Base-by-base conservation (phyloP, 2,329 filamentous ascomycete species). In the Ophiostoma sp. region DNA sequence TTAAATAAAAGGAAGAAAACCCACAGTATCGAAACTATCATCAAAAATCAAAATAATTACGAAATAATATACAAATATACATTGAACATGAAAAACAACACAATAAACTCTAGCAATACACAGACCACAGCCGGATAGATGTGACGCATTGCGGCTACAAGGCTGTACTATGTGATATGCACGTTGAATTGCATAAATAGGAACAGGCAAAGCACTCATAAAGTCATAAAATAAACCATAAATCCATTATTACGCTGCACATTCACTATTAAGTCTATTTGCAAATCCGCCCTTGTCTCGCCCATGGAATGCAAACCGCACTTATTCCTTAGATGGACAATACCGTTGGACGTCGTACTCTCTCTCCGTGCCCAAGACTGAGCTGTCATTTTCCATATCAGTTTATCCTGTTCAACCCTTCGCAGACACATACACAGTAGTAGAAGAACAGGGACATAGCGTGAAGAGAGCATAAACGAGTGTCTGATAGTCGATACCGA, bases 401-500 rank as follows among this genome's bases (percentile, higher is more conserved):
- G 1, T 31, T 31, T 31, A 31, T 31, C 27, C 27, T 31, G 27
- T 31, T 31, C 27, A 31, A 31, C 27, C 27, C 27, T 31, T 31
- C 3, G 27, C 27, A 31, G 27, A 31, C 3, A 31, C 27, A 31
- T 31, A 31, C 27, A 31, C 3, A 41, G 39, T 1, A 39, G 36
- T 11, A 41, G 39, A 41, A 11, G 15, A 41, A 11, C 13, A 15
- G 1, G 15, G 36, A 39, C 36, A 15, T 13, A 41, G 11, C 10
- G 44, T 13, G n/a, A 57, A 27, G 4, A 57, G n/a, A 13, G 13
- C 39, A 41, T 41, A n/a, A 52, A 52, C 17, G 52, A 10, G 52
- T 57, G 52, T 57, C 52, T 57, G 52, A 57, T 48, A 48, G 44
- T 48, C 44, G 20, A 48, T 57, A 57, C 52, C 52, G 52, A 57